A percentile compares a stretch with the other conserved stretches of the same genome.
phyloP scores from a whole-genome alignment of 2,329 filamentous ascomycete genomes.

The Fusarium tricinctum region DNA sequence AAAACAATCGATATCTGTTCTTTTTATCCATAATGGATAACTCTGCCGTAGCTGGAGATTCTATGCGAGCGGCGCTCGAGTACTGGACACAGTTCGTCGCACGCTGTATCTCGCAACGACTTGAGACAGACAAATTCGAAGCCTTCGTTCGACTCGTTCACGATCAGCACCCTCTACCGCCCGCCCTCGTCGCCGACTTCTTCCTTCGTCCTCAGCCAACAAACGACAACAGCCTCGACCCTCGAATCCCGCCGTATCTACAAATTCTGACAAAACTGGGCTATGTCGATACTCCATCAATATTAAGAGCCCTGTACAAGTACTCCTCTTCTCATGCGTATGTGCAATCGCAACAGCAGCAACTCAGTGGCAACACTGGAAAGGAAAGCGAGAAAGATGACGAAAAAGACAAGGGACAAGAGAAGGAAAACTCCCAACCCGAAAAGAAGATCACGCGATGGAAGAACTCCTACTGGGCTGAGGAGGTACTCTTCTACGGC shows the following conservation, averaged over 20 bases:
- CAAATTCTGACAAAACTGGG: conserved; percentile 66
- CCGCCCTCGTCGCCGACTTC: conserved; percentile 68
- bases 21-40: conserved; percentile 53
- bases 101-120: conserved; percentile 64
- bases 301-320: conserved; percentile 68
- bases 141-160: conserved; percentile 64
- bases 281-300: conserved; percentile 67
- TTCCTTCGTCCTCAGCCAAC: conserved; percentile 68
- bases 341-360: conserved; percentile 38
- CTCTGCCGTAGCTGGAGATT: conserved; percentile 36
- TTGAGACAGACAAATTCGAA: conserved; percentile 68
- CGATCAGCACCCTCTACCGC: conserved; percentile 65
- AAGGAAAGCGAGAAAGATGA: conserved; percentile 37
- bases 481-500: conserved; percentile 94
- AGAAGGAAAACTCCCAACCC: conserved; percentile 44
- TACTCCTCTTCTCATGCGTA: conserved; percentile 67
- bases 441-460: conserved; percentile 57
- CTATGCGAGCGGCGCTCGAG: conserved; percentile 50
- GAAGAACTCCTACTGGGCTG: conserved; percentile 72
- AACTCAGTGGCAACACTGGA: conserved; percentile 36
- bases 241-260: conserved; percentile 71
- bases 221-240: conserved; percentile 67
- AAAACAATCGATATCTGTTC: conserved; percentile 2
- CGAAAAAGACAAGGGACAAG: conserved; percentile 34
- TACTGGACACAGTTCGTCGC: conserved; percentile 67